Base-by-base conservation (phyloP, 352 stramenopile species). In the Phytopythium vexans region DNA sequence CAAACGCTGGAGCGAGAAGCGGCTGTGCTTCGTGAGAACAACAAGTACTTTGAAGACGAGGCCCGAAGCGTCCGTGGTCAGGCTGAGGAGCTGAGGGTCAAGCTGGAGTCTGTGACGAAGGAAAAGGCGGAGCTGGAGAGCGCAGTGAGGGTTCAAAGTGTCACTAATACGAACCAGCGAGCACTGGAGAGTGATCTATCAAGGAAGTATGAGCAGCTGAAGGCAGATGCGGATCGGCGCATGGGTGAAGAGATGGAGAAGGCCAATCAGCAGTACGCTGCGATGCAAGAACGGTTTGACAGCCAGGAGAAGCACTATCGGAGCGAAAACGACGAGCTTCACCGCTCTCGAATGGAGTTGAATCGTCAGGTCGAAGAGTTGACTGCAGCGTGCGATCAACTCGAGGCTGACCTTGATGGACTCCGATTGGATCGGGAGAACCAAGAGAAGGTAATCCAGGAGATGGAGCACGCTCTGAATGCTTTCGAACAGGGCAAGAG, bases 401-500 rank as follows among this genome's bases (percentile, higher is more conserved):
- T 76, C 12, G 58, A 77, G 41, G 49, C 53, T 4, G 69, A 81
- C 27, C 37, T 86, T 27, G 48, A 74, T 27, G 57, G 58, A 35
- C 45, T 52, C 33, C 70, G 83, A 31, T 60, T 70, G 32, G 79
- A 87, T 52, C 71, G 74, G 11, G 63, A 85, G 45, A 75, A 81
- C 27, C 70, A 84, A 55, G 53, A 69, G 8, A 66, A 64, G 35
- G 58, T 58, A 31, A 45, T 73, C 8, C 41, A 71, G 31, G 67
- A 77, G 3, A 76, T 77, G 56, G 64, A 83, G 32, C 53, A 72
- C 54, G 57, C 43, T 7, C 68, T 82, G 49, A 62, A 73, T 6
- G 36, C 49, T 3, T 52, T 73, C 12, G 68, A 75, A 27, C 55
- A 63, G 35, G 66, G 72, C n/a, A 70, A 60, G 6, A 57, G 38